These are phyloP conservation scores for Nicotiana tomentosiformis DNA, from an alignment of 257 asterid genomes.

Conservation along the genomic window DNA sequence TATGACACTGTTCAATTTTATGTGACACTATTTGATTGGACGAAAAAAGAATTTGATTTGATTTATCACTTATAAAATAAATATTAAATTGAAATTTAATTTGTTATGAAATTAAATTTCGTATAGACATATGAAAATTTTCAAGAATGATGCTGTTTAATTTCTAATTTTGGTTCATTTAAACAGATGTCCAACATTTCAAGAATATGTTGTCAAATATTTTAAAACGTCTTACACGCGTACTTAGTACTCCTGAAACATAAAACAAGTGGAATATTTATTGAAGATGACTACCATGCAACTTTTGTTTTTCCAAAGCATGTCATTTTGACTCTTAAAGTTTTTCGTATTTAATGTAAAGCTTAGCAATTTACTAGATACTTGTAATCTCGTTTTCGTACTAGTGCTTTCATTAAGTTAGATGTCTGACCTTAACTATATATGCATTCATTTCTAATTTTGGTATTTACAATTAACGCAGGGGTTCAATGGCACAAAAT, in stretches of 20 bases:
- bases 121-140: neutral
- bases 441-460: neutral
- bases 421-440: neutral
- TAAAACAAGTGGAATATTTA: no score
- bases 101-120: neutral
- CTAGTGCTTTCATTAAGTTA: neutral
- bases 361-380: neutral
- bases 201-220: no score
- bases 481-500: slow-evolving; percentile 49
- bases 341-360: neutral
- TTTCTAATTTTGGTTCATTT: no score
- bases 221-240: no score
- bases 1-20: no score
- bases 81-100: neutral
- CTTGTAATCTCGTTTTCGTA: neutral
- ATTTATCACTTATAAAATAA: no score
- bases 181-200: no score
- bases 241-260: no score
- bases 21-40: neutral
- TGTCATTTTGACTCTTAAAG: neutral
- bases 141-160: neutral
- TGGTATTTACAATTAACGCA: slow-evolving; percentile 8
- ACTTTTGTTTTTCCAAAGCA: neutral
- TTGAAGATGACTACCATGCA: no score
- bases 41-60: neutral